A percentile compares a stretch with the other conserved stretches of the same genome.
Evolutionary conservation across 78 protist genomes (phyloP).

Genomic region (Anaeramoeba ignava): DNA sequence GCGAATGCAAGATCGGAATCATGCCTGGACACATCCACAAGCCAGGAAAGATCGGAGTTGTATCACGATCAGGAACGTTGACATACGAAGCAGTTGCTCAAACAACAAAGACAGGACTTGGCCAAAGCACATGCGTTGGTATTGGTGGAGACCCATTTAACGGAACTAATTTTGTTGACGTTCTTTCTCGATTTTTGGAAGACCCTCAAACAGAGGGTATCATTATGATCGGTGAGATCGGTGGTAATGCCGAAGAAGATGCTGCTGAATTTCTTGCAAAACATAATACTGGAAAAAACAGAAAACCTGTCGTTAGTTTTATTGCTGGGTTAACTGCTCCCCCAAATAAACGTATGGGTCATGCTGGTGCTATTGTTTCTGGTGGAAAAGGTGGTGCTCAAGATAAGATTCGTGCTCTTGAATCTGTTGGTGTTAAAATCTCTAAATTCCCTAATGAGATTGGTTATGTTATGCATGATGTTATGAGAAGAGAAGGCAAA

Average conservation of each 20-base stretch:
- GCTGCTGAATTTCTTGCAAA: slow-evolving; percentile 81
- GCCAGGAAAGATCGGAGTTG: slow-evolving; percentile 85
- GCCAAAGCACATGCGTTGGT: slow-evolving; percentile 75
- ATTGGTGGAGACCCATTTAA: slow-evolving; percentile 99
- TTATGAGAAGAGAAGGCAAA: slow-evolving; percentile 16
- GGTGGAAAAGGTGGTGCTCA: slow-evolving; percentile 95
- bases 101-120: slow-evolving; percentile 56
- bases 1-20: slow-evolving; percentile 97
- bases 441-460: slow-evolving; percentile 69
- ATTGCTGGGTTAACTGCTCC: slow-evolving; percentile 95
- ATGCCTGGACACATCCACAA: slow-evolving; percentile 98
- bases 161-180: slow-evolving; percentile 96
- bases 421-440: slow-evolving; percentile 68
- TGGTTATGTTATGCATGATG: slow-evolving; percentile 62
- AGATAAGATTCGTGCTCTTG: slow-evolving; percentile 76
- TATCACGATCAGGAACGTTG: slow-evolving; percentile 95
- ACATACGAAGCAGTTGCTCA: slow-evolving; percentile 98
- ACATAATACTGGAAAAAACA: slow-evolving; percentile 30
- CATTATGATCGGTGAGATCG: slow-evolving; percentile 94
- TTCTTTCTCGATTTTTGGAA: slow-evolving; percentile 63
- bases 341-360: slow-evolving; percentile 97
- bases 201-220: slow-evolving; percentile 89
- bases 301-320: slow-evolving; percentile 87
- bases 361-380: slow-evolving; percentile 95
- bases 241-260: slow-evolving; percentile 97